Base-by-base conservation (phyloP, 2,329 filamentous ascomycete genomes). In the Colletotrichum euphorbiae region DNA sequence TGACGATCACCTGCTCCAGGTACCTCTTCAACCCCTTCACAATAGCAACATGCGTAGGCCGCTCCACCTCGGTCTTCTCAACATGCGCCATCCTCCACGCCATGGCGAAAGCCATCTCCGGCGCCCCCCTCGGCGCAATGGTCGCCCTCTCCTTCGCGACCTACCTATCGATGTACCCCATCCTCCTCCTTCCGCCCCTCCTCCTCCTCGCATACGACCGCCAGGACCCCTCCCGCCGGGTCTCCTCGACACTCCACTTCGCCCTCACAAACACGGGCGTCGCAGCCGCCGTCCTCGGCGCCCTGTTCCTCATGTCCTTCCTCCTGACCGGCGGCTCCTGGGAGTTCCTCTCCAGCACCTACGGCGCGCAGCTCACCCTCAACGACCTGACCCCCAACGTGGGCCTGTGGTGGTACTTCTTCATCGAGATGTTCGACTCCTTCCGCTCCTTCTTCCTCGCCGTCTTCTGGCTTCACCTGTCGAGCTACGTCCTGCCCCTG, bases 341-440 rank as follows among this genome's bases (percentile, higher is more conserved):
- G 92, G 90, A 94, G 70, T 99, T 98, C 75, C 80, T 98, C 19
- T 80, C 86, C 7, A 93, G 94, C 19, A 98, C 96, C 0, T 99
- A 99, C 79, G 94, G 95, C 73, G 93, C 97, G 52, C 94, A 97
- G 74, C 86, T 99, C 42, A 89, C 96, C 1, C 87, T 99, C 3
- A 93, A 94, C 8, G 96, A 99, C 76, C 85, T 99, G 45, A 97
- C 95, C 0, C 96, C 96, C 12, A 99, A 98, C 72, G 92, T 97
- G 33, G 96, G 96, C 1, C 85, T 99, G 1, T 99, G 96, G 96
- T 99, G 96, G 96, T 99, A 99, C 80, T 99, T 99, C 81, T 98
- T 99, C 77, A 97, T 97, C 73, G 95, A 99, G 77, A 99, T 99
- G 90, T 99, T 99, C 78, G 96, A 99, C 80, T 95, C 94, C 1